Evolutionary conservation across 192 early-diverging fungal species (phyloP).

Genomic region (Backusella luteola): DNA sequence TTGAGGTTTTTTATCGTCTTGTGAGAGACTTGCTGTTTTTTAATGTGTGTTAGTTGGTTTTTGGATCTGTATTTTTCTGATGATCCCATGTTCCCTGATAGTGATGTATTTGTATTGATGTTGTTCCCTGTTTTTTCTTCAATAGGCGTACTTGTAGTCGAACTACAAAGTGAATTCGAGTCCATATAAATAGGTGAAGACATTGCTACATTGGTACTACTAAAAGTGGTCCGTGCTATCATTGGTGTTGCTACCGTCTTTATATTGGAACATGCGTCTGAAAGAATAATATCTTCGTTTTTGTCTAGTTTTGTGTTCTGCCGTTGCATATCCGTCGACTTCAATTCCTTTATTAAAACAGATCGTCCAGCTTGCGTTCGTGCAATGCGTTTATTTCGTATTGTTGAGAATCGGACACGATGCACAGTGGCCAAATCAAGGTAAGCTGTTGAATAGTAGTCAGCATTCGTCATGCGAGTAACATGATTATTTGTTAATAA

Average conservation of each 20-base stretch:
- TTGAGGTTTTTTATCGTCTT: not conserved
- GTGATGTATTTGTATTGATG: not conserved
- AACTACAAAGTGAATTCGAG: not conserved
- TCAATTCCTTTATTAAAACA: not conserved
- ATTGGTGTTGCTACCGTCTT: not conserved
- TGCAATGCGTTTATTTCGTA: constrained; percentile 6
- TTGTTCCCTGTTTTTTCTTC: not conserved
- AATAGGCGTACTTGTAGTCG: not conserved
- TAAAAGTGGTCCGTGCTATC: not conserved
- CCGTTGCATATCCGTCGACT: not conserved
- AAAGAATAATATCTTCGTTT: constrained; percentile 1
- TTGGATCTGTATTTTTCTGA: not conserved
- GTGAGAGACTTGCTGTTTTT: not conserved
- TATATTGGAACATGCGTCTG: not conserved
- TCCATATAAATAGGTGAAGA: not conserved
- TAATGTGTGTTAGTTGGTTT: not conserved
- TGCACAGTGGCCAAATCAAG: constrained; percentile 29
- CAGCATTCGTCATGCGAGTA: not conserved
- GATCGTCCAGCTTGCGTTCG: not conserved
- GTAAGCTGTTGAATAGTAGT: constrained; percentile 26
- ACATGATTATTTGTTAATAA: not conserved
- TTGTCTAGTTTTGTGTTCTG: not conserved
- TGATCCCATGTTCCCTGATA: too few species aligned
- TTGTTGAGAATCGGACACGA: not conserved
- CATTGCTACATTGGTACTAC: not conserved